Base-by-base conservation (phyloP, 805 yeast genomes). In the Isabelozyma heimii region DNA sequence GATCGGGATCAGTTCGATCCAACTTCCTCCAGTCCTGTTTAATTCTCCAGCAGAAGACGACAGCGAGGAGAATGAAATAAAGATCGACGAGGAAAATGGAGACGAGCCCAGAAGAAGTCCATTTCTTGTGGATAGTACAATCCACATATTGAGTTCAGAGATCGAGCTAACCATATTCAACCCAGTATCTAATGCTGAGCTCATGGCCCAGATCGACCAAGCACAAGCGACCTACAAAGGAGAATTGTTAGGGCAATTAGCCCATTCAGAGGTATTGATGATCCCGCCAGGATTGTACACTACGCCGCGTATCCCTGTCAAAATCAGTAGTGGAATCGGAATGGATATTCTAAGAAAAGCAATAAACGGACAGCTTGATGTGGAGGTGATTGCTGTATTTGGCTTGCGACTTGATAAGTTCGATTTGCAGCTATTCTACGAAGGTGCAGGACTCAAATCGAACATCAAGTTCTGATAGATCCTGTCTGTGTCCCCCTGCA, bases 141-240 rank as follows among this genome's bases (percentile, higher is more conserved):
- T 83, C 65, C 86, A 83, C 60, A 53, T 83, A 3, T 65, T 82
- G 64, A 66, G 77, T 0, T 77, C 84, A 0, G 82, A 81, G 42
- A 70, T 81, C 5, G 85, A 82, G 54, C 57, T 83, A 48, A 74
- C 76, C 0, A 66, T 82, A 0, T 80, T 59, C 61, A 83, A 83
- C 54, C 89, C 89, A 1, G 55, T 83, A 1, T 47, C 52, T 4
- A 82, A 83, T 55, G 60, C 70, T n/a, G 76, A 71, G 13, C 62
- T 79, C 0, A 55, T 63, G n/a, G 62, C 80, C 12, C 65, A 64
- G 8, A 63, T 83, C 15, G 50, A 67, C 15, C 70, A 70, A 37
- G 85, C 80, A 1, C 70, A 68, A 45, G 87, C 86, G 0, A 65
- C 67, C 1, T 73, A 75, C 51, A 72, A 79, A 42, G 82, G 73